phyloP scores from a whole-genome alignment of 129 eudicot species.

The Helianthus tuberosus region DNA sequence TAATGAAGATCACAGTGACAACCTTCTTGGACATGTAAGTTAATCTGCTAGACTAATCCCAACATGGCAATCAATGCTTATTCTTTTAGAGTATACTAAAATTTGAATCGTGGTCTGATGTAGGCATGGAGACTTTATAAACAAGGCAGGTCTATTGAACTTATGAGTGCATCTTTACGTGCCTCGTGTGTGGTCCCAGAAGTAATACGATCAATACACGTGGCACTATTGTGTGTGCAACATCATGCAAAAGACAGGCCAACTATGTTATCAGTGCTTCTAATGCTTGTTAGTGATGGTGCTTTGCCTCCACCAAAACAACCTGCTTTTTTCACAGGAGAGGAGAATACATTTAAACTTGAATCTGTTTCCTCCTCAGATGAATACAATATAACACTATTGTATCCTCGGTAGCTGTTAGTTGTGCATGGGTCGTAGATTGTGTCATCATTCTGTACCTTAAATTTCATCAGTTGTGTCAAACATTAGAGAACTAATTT shows the following conservation, averaged over 20 bases:
- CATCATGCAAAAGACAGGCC: constrained; percentile 38
- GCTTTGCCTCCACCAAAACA: constrained; percentile 31
- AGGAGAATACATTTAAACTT: not conserved
- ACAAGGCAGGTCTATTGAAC: constrained; percentile 11
- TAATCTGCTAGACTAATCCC: not conserved
- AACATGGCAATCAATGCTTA: not conserved
- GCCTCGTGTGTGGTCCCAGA: constrained; percentile 13
- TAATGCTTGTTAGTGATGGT: constrained; percentile 31
- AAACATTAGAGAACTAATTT: no score
- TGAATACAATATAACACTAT: not conserved
- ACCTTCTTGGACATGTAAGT: constrained; percentile 58
- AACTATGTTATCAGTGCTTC: constrained; percentile 29
- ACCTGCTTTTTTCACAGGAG: constrained; percentile 33
- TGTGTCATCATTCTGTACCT: no score
- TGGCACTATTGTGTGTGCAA: constrained; percentile 43
- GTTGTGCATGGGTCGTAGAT: not conserved
- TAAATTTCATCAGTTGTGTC: no score
- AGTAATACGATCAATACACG: constrained; percentile 28
- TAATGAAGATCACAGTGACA: constrained; percentile 42
- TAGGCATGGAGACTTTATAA: constrained; percentile 35
- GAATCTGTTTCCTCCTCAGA: not conserved
- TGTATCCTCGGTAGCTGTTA: constrained; percentile 12
- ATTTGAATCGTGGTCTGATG: not conserved
- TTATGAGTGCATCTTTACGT: not conserved
- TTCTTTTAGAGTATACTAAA: not conserved